Percentiles rank a stretch among this genome's conserved stretches.
phyloP scores from a whole-genome alignment of 371 early-diverging fungal genomes.

The Rhizomucor pusillus region DNA sequence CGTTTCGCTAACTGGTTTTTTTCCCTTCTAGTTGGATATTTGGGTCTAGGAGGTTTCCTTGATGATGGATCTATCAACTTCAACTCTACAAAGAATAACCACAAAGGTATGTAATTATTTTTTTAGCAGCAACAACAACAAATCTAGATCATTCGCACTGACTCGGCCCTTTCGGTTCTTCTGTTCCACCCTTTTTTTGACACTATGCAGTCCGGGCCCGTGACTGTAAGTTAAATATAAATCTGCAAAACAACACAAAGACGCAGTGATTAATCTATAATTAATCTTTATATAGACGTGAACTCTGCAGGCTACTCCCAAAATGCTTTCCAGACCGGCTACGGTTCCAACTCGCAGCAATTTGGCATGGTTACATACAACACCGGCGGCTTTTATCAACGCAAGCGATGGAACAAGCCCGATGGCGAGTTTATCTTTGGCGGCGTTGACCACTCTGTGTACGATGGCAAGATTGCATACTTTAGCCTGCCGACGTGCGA shows the following conservation, averaged over 20 bases:
- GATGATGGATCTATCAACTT: constrained; percentile 35
- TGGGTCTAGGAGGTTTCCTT: constrained; percentile 39
- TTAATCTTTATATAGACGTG: constrained; percentile 5
- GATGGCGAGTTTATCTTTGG: constrained; percentile 45
- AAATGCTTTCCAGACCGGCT: constrained; percentile 32
- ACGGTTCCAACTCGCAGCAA: constrained; percentile 26
- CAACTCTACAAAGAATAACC: constrained; percentile 21
- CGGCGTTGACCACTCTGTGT: constrained; percentile 41
- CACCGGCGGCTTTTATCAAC: constrained; percentile 23
- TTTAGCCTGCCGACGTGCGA: constrained; percentile 41
- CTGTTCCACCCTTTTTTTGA: background rate
- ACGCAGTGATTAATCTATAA: background rate
- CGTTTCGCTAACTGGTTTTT: background rate
- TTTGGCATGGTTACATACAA: constrained; percentile 27
- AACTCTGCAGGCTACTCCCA: constrained; percentile 24
- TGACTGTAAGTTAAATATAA: constrained; percentile 10
- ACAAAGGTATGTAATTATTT: constrained; percentile 10
- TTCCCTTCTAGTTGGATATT: constrained; percentile 26
- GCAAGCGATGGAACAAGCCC: constrained; percentile 27
- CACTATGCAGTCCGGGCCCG: constrained; percentile 4
- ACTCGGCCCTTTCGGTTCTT: background rate
- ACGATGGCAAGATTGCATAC: constrained; percentile 41
- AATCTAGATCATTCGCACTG: constrained; percentile 10
- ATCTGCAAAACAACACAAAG: background rate
- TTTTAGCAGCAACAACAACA: constrained; percentile 7